These are phyloP conservation scores for Seminavis robusta DNA, from an alignment of 108 stramenopile species.

Conservation along the genomic window DNA sequence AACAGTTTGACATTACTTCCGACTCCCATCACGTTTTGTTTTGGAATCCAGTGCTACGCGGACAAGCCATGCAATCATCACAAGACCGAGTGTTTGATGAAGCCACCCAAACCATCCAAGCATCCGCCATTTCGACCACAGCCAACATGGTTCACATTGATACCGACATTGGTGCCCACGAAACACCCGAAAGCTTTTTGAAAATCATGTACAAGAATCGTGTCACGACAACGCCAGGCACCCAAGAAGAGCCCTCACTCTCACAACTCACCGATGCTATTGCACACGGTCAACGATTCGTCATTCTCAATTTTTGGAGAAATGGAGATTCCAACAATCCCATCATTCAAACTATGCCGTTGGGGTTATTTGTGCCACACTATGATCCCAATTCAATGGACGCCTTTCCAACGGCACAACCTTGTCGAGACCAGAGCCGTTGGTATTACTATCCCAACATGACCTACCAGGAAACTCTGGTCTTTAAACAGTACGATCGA, in stretches of 20 bases:
- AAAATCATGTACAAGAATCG: conserved; percentile 39
- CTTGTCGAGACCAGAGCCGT: conserved; percentile 22
- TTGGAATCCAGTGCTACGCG: conserved; percentile 60
- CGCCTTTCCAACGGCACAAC: conserved; percentile 31
- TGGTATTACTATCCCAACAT: conserved; percentile 55
- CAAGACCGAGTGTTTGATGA: too few species aligned
- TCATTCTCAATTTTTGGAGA: too few species aligned
- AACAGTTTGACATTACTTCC: too few species aligned
- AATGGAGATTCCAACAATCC: too few species aligned
- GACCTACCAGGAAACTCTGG: conserved; percentile 32
- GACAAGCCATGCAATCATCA: conserved; percentile 28
- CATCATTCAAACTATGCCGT: conserved; percentile 27
- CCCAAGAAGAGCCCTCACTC: too few species aligned
- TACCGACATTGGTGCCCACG: conserved; percentile 56
- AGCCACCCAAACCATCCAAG: too few species aligned
- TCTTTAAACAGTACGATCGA: conserved; percentile 62
- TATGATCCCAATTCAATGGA: conserved; percentile 15
- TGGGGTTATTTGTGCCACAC: conserved; percentile 32
- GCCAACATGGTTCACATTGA: conserved; percentile 55
- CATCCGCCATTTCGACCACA: conserved; percentile 32
- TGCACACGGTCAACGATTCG: too few species aligned
- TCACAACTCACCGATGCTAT: too few species aligned
- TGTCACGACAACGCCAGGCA: conserved; percentile 14
- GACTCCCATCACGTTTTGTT: conserved; percentile 11
- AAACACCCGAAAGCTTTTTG: conserved; percentile 34